Conservation (phyloP, 108 stramenopile species). For the Nitzschia palea region DNA sequence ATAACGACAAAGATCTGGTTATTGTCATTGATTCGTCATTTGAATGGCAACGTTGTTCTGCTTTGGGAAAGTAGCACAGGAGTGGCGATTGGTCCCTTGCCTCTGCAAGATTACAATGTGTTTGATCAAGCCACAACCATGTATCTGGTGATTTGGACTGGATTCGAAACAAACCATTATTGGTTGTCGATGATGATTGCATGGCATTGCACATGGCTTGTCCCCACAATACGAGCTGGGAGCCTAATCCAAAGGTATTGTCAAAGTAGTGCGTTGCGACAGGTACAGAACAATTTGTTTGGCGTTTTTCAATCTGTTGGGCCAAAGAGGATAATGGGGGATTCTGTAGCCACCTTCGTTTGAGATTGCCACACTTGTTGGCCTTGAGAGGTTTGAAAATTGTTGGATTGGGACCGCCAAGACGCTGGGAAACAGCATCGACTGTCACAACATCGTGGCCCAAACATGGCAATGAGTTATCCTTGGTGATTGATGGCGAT, state of each 20-base stretch:
- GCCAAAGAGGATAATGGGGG: slow-evolving; percentile 31
- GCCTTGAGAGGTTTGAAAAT: slow-evolving; percentile 1
- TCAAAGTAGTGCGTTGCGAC: slow-evolving; percentile 34
- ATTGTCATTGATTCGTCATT: too few relatives aligned
- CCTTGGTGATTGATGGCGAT: too few relatives aligned
- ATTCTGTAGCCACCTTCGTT: slow-evolving; percentile 29
- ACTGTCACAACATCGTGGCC: not conserved
- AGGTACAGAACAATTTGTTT: slow-evolving; percentile 33
- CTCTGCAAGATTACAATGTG: slow-evolving; percentile 22
- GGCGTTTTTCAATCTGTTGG: slow-evolving; percentile 19
- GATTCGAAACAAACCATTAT: not conserved
- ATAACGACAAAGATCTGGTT: not conserved
- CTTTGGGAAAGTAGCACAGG: slow-evolving; percentile 45
- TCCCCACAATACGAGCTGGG: slow-evolving; percentile 47
- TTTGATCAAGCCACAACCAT: slow-evolving; percentile 56
- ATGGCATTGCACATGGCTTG: slow-evolving; percentile 56
- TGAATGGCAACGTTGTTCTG: slow-evolving; percentile 46
- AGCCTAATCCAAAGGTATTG: slow-evolving; percentile 45
- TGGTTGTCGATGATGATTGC: slow-evolving; percentile 15
- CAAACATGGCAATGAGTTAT: slow-evolving; percentile 3
- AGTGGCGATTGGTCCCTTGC: slow-evolving; percentile 24
- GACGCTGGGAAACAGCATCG: not conserved
- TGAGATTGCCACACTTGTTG: slow-evolving; percentile 11
- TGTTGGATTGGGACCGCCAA: slow-evolving; percentile 1
- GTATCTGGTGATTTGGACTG: slow-evolving; percentile 6